Percentiles rank a stretch among this genome's conserved stretches.
phyloP scores from a whole-genome alignment of 73 alveolate species.

The Symbiodinium natans region DNA sequence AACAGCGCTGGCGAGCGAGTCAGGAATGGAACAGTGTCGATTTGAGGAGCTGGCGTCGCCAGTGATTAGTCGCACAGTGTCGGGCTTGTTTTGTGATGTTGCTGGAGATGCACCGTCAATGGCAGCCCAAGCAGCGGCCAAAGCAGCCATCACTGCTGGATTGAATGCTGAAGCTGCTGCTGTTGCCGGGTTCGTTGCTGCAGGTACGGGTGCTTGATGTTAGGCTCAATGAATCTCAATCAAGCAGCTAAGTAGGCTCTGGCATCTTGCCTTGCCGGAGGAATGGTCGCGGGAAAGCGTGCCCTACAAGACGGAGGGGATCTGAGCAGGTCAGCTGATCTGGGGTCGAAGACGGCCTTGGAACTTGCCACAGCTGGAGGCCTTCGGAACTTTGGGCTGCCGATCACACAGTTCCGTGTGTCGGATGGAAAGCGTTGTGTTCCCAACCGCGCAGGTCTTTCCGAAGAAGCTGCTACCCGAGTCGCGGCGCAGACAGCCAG shows the following conservation, averaged over 20 bases:
- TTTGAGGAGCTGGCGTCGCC: not conserved
- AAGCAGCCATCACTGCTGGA: not conserved
- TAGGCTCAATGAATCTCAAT: not conserved
- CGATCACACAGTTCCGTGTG: not conserved
- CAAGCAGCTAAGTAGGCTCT: not conserved
- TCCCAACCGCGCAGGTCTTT: not conserved
- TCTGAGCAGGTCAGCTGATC: not conserved
- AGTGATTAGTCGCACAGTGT: not conserved
- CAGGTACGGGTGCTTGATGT: not conserved
- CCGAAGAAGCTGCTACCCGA: not conserved
- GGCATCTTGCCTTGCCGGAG: not conserved
- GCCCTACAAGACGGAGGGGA: not conserved
- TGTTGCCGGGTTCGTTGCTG: not conserved
- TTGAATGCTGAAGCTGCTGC: not conserved
- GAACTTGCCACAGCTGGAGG: constrained; percentile 4
- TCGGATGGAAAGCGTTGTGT: not conserved
- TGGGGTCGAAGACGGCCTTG: not conserved
- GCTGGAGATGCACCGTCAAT: not conserved
- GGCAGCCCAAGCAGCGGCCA: not conserved
- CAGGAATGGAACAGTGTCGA: not conserved
- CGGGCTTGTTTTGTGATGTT: not conserved
- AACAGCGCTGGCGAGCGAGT: not conserved
- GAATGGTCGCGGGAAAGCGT: not conserved
- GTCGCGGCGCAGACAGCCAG: constrained; percentile 2
- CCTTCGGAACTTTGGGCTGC: not conserved